These are phyloP conservation scores for Rhizoclosmatium sp. DNA, from an alignment of 192 early-diverging fungal genomes.

Conservation along the genomic window DNA sequence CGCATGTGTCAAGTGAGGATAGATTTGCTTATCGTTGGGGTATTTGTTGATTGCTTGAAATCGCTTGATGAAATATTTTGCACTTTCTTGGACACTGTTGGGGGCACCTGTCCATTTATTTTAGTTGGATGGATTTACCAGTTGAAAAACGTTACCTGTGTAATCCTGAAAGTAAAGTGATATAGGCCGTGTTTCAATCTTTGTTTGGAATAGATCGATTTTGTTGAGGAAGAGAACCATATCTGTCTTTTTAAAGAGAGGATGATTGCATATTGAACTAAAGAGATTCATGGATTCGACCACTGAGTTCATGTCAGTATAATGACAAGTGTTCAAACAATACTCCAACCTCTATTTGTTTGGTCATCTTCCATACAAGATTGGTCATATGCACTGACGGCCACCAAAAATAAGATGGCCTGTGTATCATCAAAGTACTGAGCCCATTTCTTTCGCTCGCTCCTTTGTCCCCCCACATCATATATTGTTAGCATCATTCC, in stretches of 20 bases:
- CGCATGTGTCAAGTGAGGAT: slow-evolving; percentile 3
- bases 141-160: neutral
- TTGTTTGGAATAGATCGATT: slow-evolving; percentile 66
- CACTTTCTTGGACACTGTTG: slow-evolving; percentile 43
- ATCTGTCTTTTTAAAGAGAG: slow-evolving; percentile 52
- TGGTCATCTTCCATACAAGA: slow-evolving; percentile 57
- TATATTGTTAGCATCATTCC: slow-evolving; percentile 42
- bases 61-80: slow-evolving; percentile 48
- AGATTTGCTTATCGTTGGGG: neutral
- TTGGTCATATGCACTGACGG: slow-evolving; percentile 62
- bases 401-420: slow-evolving; percentile 68
- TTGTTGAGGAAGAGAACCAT: slow-evolving; percentile 73
- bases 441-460: slow-evolving; percentile 63
- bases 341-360: slow-evolving; percentile 49
- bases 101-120: slow-evolving; percentile 29
- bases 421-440: slow-evolving; percentile 65
- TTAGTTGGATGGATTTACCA: neutral
- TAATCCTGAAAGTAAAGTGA: slow-evolving; percentile 42
- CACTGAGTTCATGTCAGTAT: slow-evolving; percentile 16
- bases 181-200: slow-evolving; percentile 48
- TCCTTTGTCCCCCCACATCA: slow-evolving; percentile 68
- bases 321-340: neutral
- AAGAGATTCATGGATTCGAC: slow-evolving; percentile 48
- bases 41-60: slow-evolving; percentile 35
- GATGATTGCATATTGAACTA: slow-evolving; percentile 41